Conservation (phyloP, 139 green algal genomes). For the Chlorella sp. region DNA sequence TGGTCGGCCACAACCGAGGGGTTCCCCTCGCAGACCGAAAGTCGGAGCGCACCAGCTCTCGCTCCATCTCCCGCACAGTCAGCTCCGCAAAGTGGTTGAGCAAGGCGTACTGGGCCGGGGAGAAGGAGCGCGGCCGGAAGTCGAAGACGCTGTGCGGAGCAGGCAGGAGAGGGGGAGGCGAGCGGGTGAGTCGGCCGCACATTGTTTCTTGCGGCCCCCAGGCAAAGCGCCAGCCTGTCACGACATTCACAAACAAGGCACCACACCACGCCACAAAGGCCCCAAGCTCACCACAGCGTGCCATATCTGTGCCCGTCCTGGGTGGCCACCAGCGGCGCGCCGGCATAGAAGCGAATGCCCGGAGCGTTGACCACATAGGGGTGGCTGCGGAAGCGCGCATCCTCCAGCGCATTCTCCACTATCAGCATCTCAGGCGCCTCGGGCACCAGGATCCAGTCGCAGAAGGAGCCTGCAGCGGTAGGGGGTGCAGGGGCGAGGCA, state of each 20-base stretch:
- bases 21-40: no score
- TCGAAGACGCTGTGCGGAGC: slow-evolving; percentile 84
- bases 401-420: slow-evolving; percentile 72
- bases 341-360: slow-evolving; percentile 85
- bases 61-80: slow-evolving; percentile 83
- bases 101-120: slow-evolving; percentile 13
- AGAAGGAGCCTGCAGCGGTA: not conserved
- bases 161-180: no score
- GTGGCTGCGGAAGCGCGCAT: slow-evolving; percentile 59
- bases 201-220: no score
- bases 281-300: not conserved
- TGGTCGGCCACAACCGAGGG: no score
- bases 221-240: no score
- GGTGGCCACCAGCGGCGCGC: slow-evolving; percentile 72
- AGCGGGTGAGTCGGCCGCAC: no score
- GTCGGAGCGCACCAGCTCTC: not conserved
- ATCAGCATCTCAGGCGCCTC: slow-evolving; percentile 60
- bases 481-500: not conserved
- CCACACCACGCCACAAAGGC: not conserved
- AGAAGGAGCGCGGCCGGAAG: slow-evolving; percentile 59
- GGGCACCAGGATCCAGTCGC: slow-evolving; percentile 10
- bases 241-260: no score
- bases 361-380: slow-evolving; percentile 66
- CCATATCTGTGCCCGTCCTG: slow-evolving; percentile 27
- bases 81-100: slow-evolving; percentile 84